Base-by-base conservation (phyloP, 2,329 filamentous ascomycete genomes). In the Aspergillus cejpii region DNA sequence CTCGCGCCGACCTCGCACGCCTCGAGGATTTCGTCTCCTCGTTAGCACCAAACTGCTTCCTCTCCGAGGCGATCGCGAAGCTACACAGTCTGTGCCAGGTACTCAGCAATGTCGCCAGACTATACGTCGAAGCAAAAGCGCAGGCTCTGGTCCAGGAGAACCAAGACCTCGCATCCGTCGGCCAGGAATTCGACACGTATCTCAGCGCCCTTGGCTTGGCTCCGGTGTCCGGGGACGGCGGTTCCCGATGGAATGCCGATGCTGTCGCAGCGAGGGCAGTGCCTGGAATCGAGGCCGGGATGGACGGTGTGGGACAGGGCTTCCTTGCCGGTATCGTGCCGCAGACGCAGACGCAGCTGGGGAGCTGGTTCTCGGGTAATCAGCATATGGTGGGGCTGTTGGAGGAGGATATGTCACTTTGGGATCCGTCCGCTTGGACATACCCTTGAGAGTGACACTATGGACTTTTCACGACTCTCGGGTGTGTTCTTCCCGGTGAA, bases 341-440 rank as follows among this genome's bases (percentile, higher is more conserved):
- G 5, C 59, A 67, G 47, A 60, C 66, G 19, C 64, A 73, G 24
- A 60, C 66, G 19, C 64, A 73, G 24, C 63, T 84, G 47, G 77
- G 77, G 2, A 80, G 82, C 49, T 84, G 81, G 81, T 84, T 83
- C 53, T 79, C 77, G 3, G 79, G 80, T 1, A 84, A 79, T 47
- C 73, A 76, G 43, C 80, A 83, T 54, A 77, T 85, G 68, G 74
- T 84, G 69, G 79, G 78, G 0, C 57, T 84, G 45, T 61, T 84
- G 58, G 81, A 85, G 57, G 78, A 83, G 46, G 80, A 84, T 53
- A 37, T 66, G 19, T 59, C 59, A n/a, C 56, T 62, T 20, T 59
- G 63, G 24, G 56, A 60, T 42, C 52, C 55, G 17, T 48, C 50
- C 2, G 37, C 37, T 23, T 49, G 46, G 38, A 36, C 39, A 12